phyloP scores from a whole-genome alignment of 257 asterid genomes.

The Solanum chiquidenum region DNA sequence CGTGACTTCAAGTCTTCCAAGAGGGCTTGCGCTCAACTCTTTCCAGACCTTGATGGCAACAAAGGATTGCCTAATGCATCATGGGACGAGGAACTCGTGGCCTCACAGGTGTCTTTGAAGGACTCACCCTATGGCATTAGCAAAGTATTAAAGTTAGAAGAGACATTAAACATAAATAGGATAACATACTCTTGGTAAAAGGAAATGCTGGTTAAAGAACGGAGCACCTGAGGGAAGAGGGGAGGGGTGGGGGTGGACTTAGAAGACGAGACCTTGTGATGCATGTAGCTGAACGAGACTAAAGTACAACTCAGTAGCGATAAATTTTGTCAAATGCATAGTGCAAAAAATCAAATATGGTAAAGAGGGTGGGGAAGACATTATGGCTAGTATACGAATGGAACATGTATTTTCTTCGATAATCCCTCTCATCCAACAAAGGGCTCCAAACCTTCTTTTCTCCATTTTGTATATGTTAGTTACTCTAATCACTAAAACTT shows the following conservation, averaged over 20 bases:
- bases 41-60: constrained; percentile 1
- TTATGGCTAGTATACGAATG: neutral
- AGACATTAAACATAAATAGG: neutral
- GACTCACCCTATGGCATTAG: constrained; percentile 64
- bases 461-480: neutral
- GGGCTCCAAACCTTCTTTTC: neutral
- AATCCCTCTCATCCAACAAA: neutral
- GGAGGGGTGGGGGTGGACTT: neutral
- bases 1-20: constrained; percentile 12
- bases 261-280: neutral
- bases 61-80: constrained; percentile 18
- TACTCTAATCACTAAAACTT: neutral
- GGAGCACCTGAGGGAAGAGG: neutral
- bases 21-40: constrained; percentile 24
- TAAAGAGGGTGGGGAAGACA: neutral
- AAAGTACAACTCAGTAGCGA: neutral
- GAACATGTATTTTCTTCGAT: neutral
- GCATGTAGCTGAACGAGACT: neutral
- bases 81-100: constrained; percentile 50
- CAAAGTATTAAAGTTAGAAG: neutral
- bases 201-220: neutral
- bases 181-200: neutral
- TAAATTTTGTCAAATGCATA: neutral
- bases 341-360: neutral
- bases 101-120: constrained; percentile 98